Evolutionary conservation across 1,139 yeast genomes (phyloP).

Genomic region (Sugiyamaella novakii): DNA sequence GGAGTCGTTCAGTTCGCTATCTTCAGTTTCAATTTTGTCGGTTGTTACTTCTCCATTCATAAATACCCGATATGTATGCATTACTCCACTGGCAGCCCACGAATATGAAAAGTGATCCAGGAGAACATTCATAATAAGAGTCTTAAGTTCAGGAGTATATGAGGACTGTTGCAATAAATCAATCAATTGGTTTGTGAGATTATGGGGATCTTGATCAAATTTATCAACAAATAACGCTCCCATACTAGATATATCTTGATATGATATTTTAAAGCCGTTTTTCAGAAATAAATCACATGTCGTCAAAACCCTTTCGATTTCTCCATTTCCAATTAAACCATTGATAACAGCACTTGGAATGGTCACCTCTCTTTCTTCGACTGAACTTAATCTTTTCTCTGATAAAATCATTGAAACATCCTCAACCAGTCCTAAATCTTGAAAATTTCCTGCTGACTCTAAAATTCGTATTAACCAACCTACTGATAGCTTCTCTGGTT

Average conservation of each 20-base stretch:
- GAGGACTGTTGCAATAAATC: not conserved
- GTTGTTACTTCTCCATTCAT: conserved; percentile 1
- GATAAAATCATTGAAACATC: conserved; percentile 3
- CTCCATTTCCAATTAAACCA: conserved; percentile 5
- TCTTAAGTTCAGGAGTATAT: conserved; percentile 8
- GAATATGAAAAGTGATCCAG: conserved; percentile 18
- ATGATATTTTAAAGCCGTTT: conserved; percentile 1
- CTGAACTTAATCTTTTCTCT: not conserved
- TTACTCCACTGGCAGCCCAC: conserved; percentile 26
- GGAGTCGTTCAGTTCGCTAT: too few relatives aligned
- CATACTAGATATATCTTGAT: not conserved
- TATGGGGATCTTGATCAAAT: not conserved
- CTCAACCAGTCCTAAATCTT: conserved; percentile 8
- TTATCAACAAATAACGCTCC: not conserved
- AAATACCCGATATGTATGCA: conserved; percentile 32
- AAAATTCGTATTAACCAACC: conserved; percentile 2
- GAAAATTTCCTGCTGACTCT: conserved; percentile 10
- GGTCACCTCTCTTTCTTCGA: not conserved
- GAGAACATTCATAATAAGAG: conserved; percentile 24
- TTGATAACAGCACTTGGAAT: conserved; percentile 5
- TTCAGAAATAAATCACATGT: conserved; percentile 5
- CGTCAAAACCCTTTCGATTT: not conserved
- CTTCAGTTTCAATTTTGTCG: not conserved
- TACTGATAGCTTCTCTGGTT: not conserved
- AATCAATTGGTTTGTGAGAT: not conserved